Evolutionary conservation across 1,139 yeast species (phyloP), one percentile per base, ranked within the genome.

Genomic region (Pneumocystis carinii): DNA sequence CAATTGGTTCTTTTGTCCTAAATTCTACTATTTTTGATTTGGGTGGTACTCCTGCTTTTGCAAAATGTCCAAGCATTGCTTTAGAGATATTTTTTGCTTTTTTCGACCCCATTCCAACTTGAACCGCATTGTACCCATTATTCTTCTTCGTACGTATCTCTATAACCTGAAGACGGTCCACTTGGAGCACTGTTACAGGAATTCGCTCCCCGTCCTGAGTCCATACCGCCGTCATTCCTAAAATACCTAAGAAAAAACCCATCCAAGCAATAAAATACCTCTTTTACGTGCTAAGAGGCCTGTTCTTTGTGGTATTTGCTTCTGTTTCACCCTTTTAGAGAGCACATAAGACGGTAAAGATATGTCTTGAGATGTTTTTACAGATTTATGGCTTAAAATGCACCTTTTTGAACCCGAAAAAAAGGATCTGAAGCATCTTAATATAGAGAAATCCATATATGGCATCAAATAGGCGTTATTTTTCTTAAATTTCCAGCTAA

Each of bases 221-320:
- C 72, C 82, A 92, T 82, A 84, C 87, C 14, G 95, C 83, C 64
- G 90, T 84, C 97, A 92, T 90, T 27, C 97, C 97, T 67, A 24
- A 48, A 24, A 48, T 24, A 24, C 10, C 27, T 12, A 48, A 29
- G 15, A 48, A 48, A 48, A 24, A 7, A 3, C 3, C 15, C 10
- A 19, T 24, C 12, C 12, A 24, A 2, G 12, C n/a, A 8, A 12
- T 14, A 12, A 24, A 24, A 19, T 48, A 12, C 55, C 55, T 48
- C 27, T 48, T 24, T 48, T 48, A 19, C 32, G 15, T 10, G 55
- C 55, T 10, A 48, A 24, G 27, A 48, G 55, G 4, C 55, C 55
- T 10, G 55, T 27, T 24, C 55, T 48, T 48, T 48, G 32, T 19
- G 55, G 55, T 2, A 48, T 48, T 24, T 48, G 55, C 27, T 48